Evolutionary conservation across 805 yeast genomes (phyloP), one percentile per base, ranked within the genome.

Genomic region (Starmerella riodocensis): DNA sequence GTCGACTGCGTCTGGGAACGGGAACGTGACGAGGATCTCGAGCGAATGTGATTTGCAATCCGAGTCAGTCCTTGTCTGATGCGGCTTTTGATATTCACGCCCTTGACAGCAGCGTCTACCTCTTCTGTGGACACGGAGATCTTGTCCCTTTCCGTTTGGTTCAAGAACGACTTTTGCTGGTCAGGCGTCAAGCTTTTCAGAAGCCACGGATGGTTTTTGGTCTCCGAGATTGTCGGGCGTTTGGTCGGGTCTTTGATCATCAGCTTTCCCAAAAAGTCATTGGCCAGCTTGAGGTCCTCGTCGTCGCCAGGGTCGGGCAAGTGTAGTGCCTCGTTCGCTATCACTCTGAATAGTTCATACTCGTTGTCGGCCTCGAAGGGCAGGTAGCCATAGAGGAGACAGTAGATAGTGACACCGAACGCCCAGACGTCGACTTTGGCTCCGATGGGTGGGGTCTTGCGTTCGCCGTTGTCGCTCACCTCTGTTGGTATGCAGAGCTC

Each of bases 401-500:
- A 86, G 58, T 76, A 91, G 14, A 91, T 62, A 0, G 97, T 86
- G 5, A 88, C 85, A 9, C 98, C 98, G 17, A 85, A 60, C 0
- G 98, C 94, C 98, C 98, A 91, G n/a, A 88, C 79, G 61, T 91
- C 98, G 40, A 91, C 81, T 58, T 81, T 84, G 55, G 76, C 68
- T 38, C 82, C 78, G 30, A 88, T 78, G 39, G 67, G 72, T 4
- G 76, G 71, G 35, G 51, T 18, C 28, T 30, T 34, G 27, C 38
- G 41, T 32, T 37, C 40, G 49, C 47, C 47, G 28, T 32, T 32
- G 43, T 27, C 52, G 37, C 13, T 23, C 30, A 37, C 39, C 39
- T 36, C 50, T 2, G 48, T 45, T 8, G 50, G 50, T 2, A 40
- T 34, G 55, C 95, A 86, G 34, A 86, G 66, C 56, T 91, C 99